Percentiles rank a stretch among this genome's conserved stretches.
phyloP scores from a whole-genome alignment of 2,329 filamentous ascomycete species.

The Atkinsonella hypoxylon region DNA sequence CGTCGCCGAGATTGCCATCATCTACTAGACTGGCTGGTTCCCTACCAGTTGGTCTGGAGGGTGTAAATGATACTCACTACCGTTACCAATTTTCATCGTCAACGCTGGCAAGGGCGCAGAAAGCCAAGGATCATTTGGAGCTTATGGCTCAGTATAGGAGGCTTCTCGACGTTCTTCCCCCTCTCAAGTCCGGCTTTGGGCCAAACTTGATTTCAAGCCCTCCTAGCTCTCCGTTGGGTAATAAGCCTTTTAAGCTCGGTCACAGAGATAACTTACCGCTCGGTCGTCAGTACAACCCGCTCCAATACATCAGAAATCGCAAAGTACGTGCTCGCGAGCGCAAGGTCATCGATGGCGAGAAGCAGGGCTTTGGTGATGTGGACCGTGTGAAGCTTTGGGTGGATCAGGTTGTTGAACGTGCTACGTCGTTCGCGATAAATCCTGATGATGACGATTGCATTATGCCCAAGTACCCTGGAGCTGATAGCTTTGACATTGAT shows the following conservation, averaged over 20 bases:
- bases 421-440: slow-evolving; percentile 15
- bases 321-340: slow-evolving; percentile 73
- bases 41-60: slow-evolving; percentile 36
- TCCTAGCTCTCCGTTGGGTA: slow-evolving; percentile 26
- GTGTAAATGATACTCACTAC: slow-evolving; percentile 31
- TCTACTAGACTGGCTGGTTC: slow-evolving; percentile 31
- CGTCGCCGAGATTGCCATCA: slow-evolving; percentile 27
- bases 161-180: slow-evolving; percentile 66
- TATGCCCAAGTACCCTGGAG: slow-evolving; percentile 34
- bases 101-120: slow-evolving; percentile 71
- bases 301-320: slow-evolving; percentile 86
- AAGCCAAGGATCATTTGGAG: slow-evolving; percentile 75
- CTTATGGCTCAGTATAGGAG: slow-evolving; percentile 75
- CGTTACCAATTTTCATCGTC: slow-evolving; percentile 63
- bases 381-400: slow-evolving; percentile 66
- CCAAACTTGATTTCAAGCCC: slow-evolving; percentile 29
- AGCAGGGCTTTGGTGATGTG: slow-evolving; percentile 66
- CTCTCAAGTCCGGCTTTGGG: slow-evolving; percentile 41
- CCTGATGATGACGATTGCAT: slow-evolving; percentile 13
- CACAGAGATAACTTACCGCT: slow-evolving; percentile 24
- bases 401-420: slow-evolving; percentile 42
- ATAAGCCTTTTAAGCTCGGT: slow-evolving; percentile 18
- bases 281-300: slow-evolving; percentile 73
- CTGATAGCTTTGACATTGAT: slow-evolving; percentile 32
- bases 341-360: slow-evolving; percentile 59